A percentile compares a stretch with the other conserved stretches of the same genome.
These are phyloP conservation scores for Gonium pectorale DNA, from an alignment of 139 green algal genomes.

Conservation along the genomic window DNA sequence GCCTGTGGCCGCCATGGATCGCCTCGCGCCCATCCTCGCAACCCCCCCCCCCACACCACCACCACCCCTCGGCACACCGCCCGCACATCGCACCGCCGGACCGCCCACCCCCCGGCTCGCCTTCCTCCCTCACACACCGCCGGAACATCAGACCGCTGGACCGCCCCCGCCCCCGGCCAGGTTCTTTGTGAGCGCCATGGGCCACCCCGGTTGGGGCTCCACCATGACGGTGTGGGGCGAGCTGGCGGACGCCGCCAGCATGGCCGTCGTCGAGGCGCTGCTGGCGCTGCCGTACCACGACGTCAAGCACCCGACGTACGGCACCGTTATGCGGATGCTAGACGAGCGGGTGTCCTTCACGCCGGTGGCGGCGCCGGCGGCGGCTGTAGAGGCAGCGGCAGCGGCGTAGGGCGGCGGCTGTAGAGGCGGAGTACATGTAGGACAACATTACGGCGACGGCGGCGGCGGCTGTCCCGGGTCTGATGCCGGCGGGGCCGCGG, in stretches of 20 bases:
- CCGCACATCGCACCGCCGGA: too few species aligned
- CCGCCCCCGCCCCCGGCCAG: neutral
- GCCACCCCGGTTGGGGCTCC: conserved; percentile 33
- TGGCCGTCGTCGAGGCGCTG: conserved; percentile 41
- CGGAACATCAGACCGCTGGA: too few species aligned
- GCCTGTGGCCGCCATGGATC: too few species aligned
- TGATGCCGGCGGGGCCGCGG: neutral
- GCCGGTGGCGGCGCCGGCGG: neutral
- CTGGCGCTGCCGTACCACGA: conserved; percentile 46
- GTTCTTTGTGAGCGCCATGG: conserved; percentile 53
- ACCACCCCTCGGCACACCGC: too few species aligned
- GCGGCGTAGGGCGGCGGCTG: too few species aligned
- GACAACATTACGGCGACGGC: neutral
- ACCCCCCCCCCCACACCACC: neutral
- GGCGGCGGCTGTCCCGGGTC: neutral
- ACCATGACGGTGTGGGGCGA: conserved; percentile 40
- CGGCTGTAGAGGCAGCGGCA: neutral
- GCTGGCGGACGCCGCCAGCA: conserved; percentile 18
- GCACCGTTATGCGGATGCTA: conserved; percentile 52
- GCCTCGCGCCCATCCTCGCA: too few species aligned
- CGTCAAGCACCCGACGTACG: conserved; percentile 40
- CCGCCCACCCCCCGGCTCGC: too few species aligned
- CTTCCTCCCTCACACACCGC: too few species aligned
- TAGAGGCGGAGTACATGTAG: too few species aligned
- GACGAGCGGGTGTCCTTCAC: conserved; percentile 21